phyloP scores from a whole-genome alignment of 192 early-diverging fungal genomes.

The Powellomyces hirtus region DNA sequence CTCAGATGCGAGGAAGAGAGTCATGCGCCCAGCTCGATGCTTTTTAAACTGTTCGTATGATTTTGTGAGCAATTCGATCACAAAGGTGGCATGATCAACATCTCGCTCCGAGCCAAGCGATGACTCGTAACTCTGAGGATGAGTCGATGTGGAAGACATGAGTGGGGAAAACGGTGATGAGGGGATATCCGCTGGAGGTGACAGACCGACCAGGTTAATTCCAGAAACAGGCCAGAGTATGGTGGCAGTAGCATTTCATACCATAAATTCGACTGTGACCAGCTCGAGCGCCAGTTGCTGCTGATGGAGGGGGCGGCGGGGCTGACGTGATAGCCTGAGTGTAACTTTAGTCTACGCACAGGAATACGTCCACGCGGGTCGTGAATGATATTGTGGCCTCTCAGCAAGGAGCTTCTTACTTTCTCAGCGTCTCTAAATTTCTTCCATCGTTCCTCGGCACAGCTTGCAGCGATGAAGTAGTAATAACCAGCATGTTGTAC shows the following conservation, averaged over 20 bases:
- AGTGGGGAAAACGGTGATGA: conserved; percentile 2
- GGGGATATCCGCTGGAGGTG: not conserved
- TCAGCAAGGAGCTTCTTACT: no score
- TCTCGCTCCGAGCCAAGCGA: not conserved
- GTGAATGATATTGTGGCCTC: no score
- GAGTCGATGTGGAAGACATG: not conserved
- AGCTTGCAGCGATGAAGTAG: conserved; percentile 73
- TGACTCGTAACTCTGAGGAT: not conserved
- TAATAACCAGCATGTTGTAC: conserved; percentile 87
- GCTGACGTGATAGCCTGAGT: conserved; percentile 8
- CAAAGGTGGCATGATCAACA: conserved; percentile 56
- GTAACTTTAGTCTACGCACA: not conserved
- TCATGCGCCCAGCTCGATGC: conserved; percentile 71
- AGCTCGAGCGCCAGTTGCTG: conserved; percentile 35
- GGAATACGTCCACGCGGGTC: no score
- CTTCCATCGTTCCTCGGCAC: conserved; percentile 67
- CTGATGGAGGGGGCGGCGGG: conserved; percentile 35
- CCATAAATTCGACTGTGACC: not conserved
- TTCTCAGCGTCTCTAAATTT: conserved; percentile 47
- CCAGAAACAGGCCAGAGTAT: not conserved
- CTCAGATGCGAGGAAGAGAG: conserved; percentile 78
- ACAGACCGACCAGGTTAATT: not conserved
- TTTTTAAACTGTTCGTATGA: conserved; percentile 88
- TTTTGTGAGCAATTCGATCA: conserved; percentile 85
- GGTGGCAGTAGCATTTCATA: not conserved